These are phyloP conservation scores for Pseudocercospora eumusae DNA, from an alignment of 2,329 filamentous ascomycete species.

Conservation along the genomic window DNA sequence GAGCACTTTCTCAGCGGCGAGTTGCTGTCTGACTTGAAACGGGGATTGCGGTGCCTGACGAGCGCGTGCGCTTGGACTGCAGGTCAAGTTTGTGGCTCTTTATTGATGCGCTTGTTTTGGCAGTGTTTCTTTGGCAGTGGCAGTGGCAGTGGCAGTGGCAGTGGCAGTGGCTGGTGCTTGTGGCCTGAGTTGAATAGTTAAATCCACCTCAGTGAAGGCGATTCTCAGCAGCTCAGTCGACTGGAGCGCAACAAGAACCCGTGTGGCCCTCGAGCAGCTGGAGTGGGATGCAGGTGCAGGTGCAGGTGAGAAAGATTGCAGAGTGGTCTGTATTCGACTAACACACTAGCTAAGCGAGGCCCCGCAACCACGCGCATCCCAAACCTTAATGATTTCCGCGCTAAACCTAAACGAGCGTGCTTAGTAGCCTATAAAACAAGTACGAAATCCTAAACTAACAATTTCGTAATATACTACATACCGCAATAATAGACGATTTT, in stretches of 20 bases:
- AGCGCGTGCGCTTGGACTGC: constrained; percentile 11
- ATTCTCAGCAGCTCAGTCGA: constrained; percentile 25
- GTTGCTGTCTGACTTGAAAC: neutral
- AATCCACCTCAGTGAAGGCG: constrained; percentile 37
- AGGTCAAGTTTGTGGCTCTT: constrained; percentile 19
- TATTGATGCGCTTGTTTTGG: constrained; percentile 26
- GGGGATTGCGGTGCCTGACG: neutral
- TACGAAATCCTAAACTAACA: neutral
- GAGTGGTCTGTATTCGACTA: no score
- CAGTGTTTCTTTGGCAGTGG: constrained; percentile 23
- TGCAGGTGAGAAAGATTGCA: neutral
- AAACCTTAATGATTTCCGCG: no score
- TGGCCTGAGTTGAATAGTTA: constrained; percentile 39
- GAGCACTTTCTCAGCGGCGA: neutral
- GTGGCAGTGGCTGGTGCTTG: constrained; percentile 33
- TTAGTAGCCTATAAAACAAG: neutral
- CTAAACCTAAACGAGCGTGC: no score
- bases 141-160: no score
- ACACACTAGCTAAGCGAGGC: no score
- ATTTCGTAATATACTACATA: neutral
- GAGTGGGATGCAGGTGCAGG: neutral
- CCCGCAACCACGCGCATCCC: no score
- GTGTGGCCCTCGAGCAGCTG: neutral
- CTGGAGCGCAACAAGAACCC: constrained; percentile 16
- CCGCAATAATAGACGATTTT: neutral